Base-by-base conservation (phyloP, 2,329 filamentous ascomycete genomes). In the Diplocarpon rosae region DNA sequence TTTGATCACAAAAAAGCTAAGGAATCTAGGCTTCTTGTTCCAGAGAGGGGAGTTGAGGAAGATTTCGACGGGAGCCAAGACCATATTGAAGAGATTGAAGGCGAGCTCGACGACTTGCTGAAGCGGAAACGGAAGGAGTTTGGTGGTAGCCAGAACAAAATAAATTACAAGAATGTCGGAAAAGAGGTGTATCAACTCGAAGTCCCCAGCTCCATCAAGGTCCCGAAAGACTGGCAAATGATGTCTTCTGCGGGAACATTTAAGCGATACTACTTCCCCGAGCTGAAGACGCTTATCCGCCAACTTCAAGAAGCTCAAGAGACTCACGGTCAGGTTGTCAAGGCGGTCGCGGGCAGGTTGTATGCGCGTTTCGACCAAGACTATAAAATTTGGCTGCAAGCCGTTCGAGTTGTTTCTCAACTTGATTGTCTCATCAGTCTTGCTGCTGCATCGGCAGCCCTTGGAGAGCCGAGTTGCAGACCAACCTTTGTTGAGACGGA, bases 151-250 rank as follows among this genome's bases (percentile, higher is more conserved):
- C 52, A 73, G 75, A 30, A 36, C 13, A 58, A 57, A 0, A 73
- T 90, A 50, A 80, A 80, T 59, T 92, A 80, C 56, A 79, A 79
- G 24, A 86, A 96, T 59, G 83, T 93, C 7, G 92, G 92, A 49
- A 98, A 98, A 62, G 92, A 98, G 59, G 86, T 98, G 42, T 96
- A 94, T 65, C 90, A 98, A 65, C 72, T 98, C 10, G 92, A 98
- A 62, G 83, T 86, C 0, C 90, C 92, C 0, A 94, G 92, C 63
- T 68, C 69, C 1, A 69, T 85, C 59, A 95, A 93, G 46, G 67
- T 98, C 2, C 92, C 92, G 0, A 83, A 83, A 53, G 77, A 70
- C 56, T 98, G 92, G 89, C 81, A 88, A 51, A 90, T 96, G 60
- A 95, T 96, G 88, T 96, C 92, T 4, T 84, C 89, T 0, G 96